Conservation (phyloP, 1,139 yeast genomes). For the Taphrina populina region DNA sequence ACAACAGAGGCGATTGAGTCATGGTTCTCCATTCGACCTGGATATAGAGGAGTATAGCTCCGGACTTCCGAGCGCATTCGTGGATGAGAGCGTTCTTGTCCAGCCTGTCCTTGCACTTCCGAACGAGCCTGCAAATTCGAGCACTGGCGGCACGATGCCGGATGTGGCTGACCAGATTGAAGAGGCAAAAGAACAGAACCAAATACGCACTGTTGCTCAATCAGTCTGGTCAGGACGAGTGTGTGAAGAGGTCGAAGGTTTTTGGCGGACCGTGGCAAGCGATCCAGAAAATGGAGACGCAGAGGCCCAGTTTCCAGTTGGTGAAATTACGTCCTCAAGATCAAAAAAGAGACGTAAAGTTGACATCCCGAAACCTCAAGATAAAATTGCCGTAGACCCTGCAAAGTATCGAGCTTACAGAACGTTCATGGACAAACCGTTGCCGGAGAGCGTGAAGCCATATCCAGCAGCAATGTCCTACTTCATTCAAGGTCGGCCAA, state of each 20-base stretch:
- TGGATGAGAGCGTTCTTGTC: conserved; percentile 11
- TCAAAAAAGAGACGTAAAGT: background rate
- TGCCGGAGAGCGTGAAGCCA: conserved; percentile 6
- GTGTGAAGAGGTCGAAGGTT: conserved; percentile 4
- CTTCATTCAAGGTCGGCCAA: conserved; percentile 62
- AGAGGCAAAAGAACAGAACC: background rate
- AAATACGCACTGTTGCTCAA: too few relatives aligned
- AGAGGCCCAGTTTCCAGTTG: background rate
- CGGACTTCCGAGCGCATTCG: background rate
- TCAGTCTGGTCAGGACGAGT: conserved; percentile 28
- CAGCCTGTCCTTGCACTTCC: conserved; percentile 14
- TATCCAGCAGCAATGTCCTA: conserved; percentile 51
- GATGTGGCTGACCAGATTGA: background rate
- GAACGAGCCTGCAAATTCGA: background rate
- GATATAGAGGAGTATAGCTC: conserved; percentile 6
- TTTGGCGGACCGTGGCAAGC: background rate
- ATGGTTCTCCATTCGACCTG: background rate
- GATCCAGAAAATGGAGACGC: background rate
- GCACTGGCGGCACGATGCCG: background rate
- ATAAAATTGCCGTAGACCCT: background rate
- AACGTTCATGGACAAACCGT: conserved; percentile 1
- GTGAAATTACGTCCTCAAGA: background rate
- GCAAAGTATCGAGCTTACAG: conserved; percentile 1
- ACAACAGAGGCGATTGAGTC: conserved; percentile 10
- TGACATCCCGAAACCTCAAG: background rate